Base-by-base conservation (phyloP, 2,329 filamentous ascomycete species). In the Emmonsiellopsis sp. region DNA sequence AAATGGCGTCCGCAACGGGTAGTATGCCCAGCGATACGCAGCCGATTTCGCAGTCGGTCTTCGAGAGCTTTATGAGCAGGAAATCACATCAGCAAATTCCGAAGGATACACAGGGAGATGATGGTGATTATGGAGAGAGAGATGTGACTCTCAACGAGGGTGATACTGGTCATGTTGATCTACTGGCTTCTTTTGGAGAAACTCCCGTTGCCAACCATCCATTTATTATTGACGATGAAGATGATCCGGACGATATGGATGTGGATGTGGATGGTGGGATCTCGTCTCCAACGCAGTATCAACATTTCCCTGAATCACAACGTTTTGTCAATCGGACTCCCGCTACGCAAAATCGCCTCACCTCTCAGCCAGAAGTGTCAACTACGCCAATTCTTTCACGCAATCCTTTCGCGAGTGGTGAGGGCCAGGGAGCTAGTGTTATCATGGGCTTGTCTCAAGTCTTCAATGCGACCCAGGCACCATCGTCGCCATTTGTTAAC, bases 211-310 rank as follows among this genome's bases (percentile, higher is more conserved):
- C 58, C 41, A 58, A 57, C 13, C 58, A 62, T 41, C 31, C 37
- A 16, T 43, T 48, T 10, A 38, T 15, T 30, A 34, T 44, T 4
- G 50, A 45, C 9, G 45, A 48, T 10, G 34, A 43, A 37, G 44
- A 42, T 5, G 20, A 41, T 4, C 54, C 60, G 58, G 31, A 41
- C 54, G 56, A 85, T 79, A 60, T 84, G 84, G 72, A 88, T 84
- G 58, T 84, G 76, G 44, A 84, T 82, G 64, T 80, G 80, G 54
- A 87, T 79, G 32, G 83, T 83, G 64, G 85, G 79, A 57, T 89
- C 79, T 73, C 70, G 1, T 72, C 70, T 37, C 70, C 70, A 8
- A 61, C 67, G 51, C 62, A 62, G 7, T 67, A 63, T 44, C 66
- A 70, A 32, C 67, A 69, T 16, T 76, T 75, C 53, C 73, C 73